phyloP scores from a whole-genome alignment of 2,329 filamentous ascomycete genomes.

The Elsinoe perseae region DNA sequence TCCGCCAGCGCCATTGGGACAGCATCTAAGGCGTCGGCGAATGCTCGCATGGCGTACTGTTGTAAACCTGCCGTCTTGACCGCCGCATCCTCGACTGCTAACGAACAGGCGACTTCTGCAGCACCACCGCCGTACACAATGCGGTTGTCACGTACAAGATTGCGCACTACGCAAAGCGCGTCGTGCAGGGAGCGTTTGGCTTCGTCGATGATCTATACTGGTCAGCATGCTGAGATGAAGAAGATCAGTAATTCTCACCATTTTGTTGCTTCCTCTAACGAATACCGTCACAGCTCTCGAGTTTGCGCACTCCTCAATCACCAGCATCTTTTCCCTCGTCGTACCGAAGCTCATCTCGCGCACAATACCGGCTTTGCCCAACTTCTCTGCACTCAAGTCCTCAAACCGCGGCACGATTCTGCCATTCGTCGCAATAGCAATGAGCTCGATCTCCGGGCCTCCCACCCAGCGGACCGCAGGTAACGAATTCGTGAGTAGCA shows the following conservation, averaged over 20 bases:
- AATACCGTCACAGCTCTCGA: slow-evolving; percentile 94
- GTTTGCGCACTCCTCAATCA: slow-evolving; percentile 99
- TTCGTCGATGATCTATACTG: slow-evolving; percentile 86
- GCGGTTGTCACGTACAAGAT: slow-evolving; percentile 90
- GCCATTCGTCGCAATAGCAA: slow-evolving; percentile 96
- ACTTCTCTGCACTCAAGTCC: slow-evolving; percentile 82
- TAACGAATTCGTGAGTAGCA: slow-evolving; percentile 90
- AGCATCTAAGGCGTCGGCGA: slow-evolving; percentile 86
- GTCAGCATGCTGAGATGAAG: neutral
- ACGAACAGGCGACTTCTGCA: slow-evolving; percentile 91
- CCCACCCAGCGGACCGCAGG: slow-evolving; percentile 97
- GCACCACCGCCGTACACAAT: slow-evolving; percentile 96
- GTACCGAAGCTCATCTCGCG: slow-evolving; percentile 95
- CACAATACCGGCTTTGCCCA: slow-evolving; percentile 82
- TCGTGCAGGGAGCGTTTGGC: slow-evolving; percentile 96
- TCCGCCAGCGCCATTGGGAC: slow-evolving; percentile 94
- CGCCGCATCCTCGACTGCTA: slow-evolving; percentile 91
- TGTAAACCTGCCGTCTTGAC: slow-evolving; percentile 88
- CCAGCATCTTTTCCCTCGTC: slow-evolving; percentile 97
- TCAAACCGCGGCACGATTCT: slow-evolving; percentile 96
- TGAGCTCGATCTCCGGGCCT: slow-evolving; percentile 94
- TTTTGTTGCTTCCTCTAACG: slow-evolving; percentile 97
- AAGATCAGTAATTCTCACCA: slow-evolving; percentile 41
- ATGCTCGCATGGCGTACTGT: slow-evolving; percentile 98
- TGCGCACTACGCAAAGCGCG: slow-evolving; percentile 93